Conservation (phyloP, 2,329 filamentous ascomycete species). For the Xylaria sp. region DNA sequence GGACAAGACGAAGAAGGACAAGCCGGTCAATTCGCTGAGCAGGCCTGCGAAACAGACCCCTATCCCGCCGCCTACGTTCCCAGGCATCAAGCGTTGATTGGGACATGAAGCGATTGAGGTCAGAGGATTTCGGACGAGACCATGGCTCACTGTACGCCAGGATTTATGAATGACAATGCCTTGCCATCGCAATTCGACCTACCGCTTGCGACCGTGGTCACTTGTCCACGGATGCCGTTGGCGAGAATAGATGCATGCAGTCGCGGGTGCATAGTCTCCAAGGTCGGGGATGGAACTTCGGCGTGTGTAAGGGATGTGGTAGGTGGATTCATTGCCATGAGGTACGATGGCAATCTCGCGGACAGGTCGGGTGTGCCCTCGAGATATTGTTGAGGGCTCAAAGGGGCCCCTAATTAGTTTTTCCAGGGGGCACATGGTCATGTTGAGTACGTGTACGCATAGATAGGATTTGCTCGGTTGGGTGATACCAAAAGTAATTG, state of each 20-base stretch:
- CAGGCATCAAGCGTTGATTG: slow-evolving; percentile 31
- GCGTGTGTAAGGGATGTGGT: too few relatives aligned
- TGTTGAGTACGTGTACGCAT: background rate
- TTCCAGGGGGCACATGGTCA: background rate
- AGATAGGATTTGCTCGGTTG: background rate
- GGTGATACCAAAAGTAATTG: slow-evolving; percentile 4
- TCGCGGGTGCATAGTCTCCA: too few relatives aligned
- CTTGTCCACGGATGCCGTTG: too few relatives aligned
- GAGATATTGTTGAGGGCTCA: too few relatives aligned
- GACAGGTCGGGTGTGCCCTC: too few relatives aligned
- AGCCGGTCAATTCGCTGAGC: slow-evolving; percentile 5
- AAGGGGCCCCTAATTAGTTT: background rate
- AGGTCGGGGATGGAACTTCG: too few relatives aligned
- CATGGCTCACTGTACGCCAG: background rate
- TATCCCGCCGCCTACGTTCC: slow-evolving; percentile 29
- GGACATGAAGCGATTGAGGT: background rate
- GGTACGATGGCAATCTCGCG: too few relatives aligned
- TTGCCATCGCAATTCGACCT: too few relatives aligned
- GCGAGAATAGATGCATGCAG: too few relatives aligned
- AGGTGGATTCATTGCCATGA: too few relatives aligned
- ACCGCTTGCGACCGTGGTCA: too few relatives aligned
- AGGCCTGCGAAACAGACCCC: slow-evolving; percentile 31
- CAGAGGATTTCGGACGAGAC: background rate
- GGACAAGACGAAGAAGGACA: slow-evolving; percentile 23
- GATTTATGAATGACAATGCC: background rate